Evolutionary conservation across 2,329 filamentous ascomycete genomes (phyloP), one percentile per base, ranked within the genome.

Genomic region (Colletotrichum orbiculare): DNA sequence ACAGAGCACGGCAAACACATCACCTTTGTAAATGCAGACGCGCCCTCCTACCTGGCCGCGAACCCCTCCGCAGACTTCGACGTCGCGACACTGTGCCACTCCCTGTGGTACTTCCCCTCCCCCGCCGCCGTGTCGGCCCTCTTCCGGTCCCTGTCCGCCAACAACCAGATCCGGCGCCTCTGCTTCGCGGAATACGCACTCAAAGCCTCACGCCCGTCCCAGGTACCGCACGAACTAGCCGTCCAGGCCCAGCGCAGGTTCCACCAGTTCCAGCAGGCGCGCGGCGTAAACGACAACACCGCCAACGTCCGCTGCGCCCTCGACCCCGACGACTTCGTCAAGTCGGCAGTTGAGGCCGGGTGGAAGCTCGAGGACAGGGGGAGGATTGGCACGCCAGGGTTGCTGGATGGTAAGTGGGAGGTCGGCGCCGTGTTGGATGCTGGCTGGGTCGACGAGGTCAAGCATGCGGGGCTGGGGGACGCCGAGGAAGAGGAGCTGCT

Each of bases 71-170:
- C 37, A 3, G 13, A 2, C 25, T 66, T 64, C 11, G 59, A 57
- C 38, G 17, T 6, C 2, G 63, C 63, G 35, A 64, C 63, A 6
- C 42, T 66, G 46, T 66, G 63, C 47, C 63, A 66, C 39, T 66
- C 63, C 8, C 60, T 66, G 7, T 66, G 63, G 63, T 66, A 66
- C 59, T 66, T 66, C 13, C 38, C 59, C 37, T 62, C 63, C n/a
- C 35, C 39, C 1, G 52, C 34, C 0, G 59, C 46, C 6, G 43
- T 67, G 11, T 42, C 47, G 8, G 10, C 43, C 35, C 64, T 67
- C 0, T 65, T 67, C 12, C 10, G 13, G n/a, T 12, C 54, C 12
- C 47, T 67, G 13, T 10, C 39, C 15, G n/a, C 15, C 8, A 45
- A 54, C 3, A 15, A 38, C 11, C 50, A 35, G 33, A 8, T 60